Evolutionary conservation across 2,329 filamentous ascomycete species (phyloP), one percentile per base, ranked within the genome.

Genomic region (Rasamsonia emersonii): DNA sequence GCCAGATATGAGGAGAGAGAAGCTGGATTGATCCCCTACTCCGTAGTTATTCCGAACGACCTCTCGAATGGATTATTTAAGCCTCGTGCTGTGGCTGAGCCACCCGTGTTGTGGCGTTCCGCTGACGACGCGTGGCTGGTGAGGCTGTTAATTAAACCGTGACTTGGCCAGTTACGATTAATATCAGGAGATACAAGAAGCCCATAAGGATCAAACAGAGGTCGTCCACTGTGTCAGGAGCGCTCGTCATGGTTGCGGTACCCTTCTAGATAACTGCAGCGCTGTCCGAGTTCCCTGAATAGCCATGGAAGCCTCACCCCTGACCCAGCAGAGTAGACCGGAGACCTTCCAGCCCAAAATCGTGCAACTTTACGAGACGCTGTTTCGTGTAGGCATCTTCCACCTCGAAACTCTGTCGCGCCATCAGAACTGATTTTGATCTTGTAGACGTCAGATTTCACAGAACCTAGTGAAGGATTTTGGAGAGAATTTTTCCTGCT

Each of bases 401-500:
- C 11, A 28, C 33, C 24, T n/a, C n/a, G n/a, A n/a, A n/a, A n/a
- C n/a, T 8, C 7, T 14, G 20, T 35, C 5, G n/a, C 13, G 9
- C 10, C 28, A 29, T 29, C 38, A 41, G 18, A 37, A 17, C 36
- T 37, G 34, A 42, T 37, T 23, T 49, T 43, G 49, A 49, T 21
- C 58, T 51, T 32, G 18, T 56, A 82, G 63, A 75, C 80, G 42
- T 73, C 77, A 33, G 72, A 82, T 39, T 73, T 77, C 37, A 60
- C 67, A 31, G 80, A 86, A 17, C 81, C 81, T 40, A 75, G 84
- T 1, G 86, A 94, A 39, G 89, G 86, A 25, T 98, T 95, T 64
- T 98, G 91, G 91, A 73, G 77, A 44, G 91, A 95, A 61, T 86
- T 98, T 63, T 98, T 98, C 58, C 72, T 98, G 21, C 70, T 95